Evolutionary conservation across 345 rosid species (phyloP).

Genomic region (Lepidium africanum): DNA sequence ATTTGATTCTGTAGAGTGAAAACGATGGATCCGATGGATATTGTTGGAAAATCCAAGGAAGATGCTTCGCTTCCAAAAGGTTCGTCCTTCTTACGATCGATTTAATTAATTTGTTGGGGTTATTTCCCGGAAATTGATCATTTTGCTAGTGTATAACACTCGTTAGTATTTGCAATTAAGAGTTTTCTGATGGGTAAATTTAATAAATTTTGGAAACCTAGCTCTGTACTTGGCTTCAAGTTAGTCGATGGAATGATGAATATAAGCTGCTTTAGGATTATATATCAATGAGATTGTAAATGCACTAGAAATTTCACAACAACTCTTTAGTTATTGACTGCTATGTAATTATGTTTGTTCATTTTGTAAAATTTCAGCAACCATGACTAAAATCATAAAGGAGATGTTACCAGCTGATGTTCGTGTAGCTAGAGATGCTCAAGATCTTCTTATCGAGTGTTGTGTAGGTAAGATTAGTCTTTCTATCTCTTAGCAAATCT

Average conservation of each 20-base stretch:
- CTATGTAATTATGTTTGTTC: background rate
- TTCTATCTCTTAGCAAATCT: background rate
- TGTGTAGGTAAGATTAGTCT: slow-evolving; percentile 69
- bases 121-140: background rate
- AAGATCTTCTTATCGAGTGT: slow-evolving; percentile 97
- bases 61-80: slow-evolving; percentile 99
- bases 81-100: background rate
- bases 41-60: slow-evolving; percentile 96
- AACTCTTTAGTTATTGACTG: background rate
- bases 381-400: slow-evolving; percentile 98
- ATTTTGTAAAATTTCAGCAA: slow-evolving; percentile 45
- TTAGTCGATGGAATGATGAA: background rate
- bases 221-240: background rate
- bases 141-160: background rate
- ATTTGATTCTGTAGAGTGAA: slow-evolving; percentile 18
- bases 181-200: background rate
- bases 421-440: slow-evolving; percentile 99
- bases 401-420: slow-evolving; percentile 99
- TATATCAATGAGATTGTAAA: background rate
- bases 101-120: background rate
- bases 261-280: background rate
- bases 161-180: background rate
- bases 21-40: slow-evolving; percentile 95
- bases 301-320: background rate
- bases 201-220: background rate